These are phyloP conservation scores for Hyphodiscus hymeniophilus DNA, from an alignment of 495 filamentous ascomycete species.

Conservation along the genomic window DNA sequence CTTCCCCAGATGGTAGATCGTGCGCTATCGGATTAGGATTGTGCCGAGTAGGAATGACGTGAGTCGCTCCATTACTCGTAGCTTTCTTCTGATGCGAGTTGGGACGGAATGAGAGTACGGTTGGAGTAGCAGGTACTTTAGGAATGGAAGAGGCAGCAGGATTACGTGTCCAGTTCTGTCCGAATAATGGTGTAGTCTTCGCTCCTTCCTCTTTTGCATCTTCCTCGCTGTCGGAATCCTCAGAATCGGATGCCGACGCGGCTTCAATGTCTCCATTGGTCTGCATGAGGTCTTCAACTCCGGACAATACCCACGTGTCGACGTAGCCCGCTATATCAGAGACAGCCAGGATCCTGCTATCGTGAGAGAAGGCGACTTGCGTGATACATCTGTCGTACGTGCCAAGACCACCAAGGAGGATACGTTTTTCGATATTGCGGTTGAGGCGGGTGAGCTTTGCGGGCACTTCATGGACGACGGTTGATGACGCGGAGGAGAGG, in stretches of 20 bases:
- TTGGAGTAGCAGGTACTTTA: conserved; percentile 59
- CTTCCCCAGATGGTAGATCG: conserved; percentile 34
- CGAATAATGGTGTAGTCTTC: conserved; percentile 16
- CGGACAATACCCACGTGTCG: conserved; percentile 72
- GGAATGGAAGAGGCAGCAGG: conserved; percentile 65
- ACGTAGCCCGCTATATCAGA: conserved; percentile 80
- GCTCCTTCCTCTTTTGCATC: conserved; percentile 20
- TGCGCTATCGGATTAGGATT: conserved; percentile 39
- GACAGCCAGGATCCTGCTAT: conserved; percentile 68
- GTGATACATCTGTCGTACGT: conserved; percentile 70
- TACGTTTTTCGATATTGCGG: conserved; percentile 45
- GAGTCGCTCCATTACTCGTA: conserved; percentile 28
- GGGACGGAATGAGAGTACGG: conserved; percentile 70
- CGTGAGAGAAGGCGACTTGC: conserved; percentile 67
- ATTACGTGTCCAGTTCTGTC: conserved; percentile 57
- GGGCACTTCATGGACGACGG: conserved; percentile 36
- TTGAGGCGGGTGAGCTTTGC: conserved; percentile 49
- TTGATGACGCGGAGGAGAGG: conserved; percentile 39
- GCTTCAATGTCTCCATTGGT: conserved; percentile 10
- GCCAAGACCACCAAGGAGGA: conserved; percentile 61
- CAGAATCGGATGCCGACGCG: conserved; percentile 19
- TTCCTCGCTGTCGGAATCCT: conserved; percentile 39
- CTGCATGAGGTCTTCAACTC: conserved; percentile 35
- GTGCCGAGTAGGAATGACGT: conserved; percentile 37
- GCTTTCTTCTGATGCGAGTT: conserved; percentile 23